These are phyloP conservation scores for Pichia sp. DNA, from an alignment of 1,139 yeast species.

Conservation along the genomic window DNA sequence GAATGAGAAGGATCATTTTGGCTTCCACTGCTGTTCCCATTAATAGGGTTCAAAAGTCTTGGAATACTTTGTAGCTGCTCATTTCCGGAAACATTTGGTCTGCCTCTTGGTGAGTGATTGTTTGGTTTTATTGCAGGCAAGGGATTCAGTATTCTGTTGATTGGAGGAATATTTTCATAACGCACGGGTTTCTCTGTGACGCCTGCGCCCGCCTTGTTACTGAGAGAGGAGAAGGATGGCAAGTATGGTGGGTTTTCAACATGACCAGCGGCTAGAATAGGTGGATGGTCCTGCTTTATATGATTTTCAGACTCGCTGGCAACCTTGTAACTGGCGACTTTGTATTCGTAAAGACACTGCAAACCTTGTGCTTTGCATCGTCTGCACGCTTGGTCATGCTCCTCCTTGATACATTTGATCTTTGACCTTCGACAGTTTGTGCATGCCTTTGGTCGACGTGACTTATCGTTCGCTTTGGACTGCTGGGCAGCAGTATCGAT, in stretches of 20 bases:
- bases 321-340: slow-evolving; percentile 45
- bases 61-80: not conserved
- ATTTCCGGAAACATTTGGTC: not conserved
- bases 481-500: not conserved
- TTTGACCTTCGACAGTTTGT: slow-evolving; percentile 59
- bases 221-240: not conserved
- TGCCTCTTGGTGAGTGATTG: not conserved
- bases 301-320: slow-evolving; percentile 20
- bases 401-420: slow-evolving; percentile 50
- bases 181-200: not conserved
- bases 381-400: slow-evolving; percentile 51
- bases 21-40: not conserved
- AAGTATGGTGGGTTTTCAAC: not conserved
- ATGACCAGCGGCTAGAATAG: not conserved
- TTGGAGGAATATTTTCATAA: not conserved
- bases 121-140: not conserved
- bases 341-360: slow-evolving; percentile 55
- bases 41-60: slow-evolving; percentile 5
- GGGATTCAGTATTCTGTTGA: not conserved
- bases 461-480: not conserved
- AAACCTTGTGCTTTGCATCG: slow-evolving; percentile 51
- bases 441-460: slow-evolving; percentile 48
- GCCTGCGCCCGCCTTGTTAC: not conserved
- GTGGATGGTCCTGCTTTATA: not conserved
- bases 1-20: not conserved